Evolutionary conservation across 2,329 filamentous ascomycete genomes (phyloP).

Genomic region (Hawksworthiomyces lignivorus): DNA sequence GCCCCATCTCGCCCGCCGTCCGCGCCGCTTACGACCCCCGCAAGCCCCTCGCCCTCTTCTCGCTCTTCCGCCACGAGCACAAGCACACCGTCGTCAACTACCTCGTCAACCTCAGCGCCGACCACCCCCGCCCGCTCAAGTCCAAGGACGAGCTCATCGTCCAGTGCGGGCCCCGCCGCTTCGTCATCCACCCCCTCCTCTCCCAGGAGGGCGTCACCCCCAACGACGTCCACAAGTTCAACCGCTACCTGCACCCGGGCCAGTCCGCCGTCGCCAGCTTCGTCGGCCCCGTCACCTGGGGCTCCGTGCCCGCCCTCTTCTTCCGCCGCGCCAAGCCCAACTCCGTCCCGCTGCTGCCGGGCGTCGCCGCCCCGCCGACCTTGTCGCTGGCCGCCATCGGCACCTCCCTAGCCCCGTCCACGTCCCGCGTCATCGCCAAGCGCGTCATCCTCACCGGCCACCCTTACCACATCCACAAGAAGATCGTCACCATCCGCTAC

Average conservation of each 20-base stretch:
- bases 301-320: slow-evolving; percentile 80
- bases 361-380: slow-evolving; percentile 26
- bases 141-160: slow-evolving; percentile 88
- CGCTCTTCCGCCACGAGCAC: slow-evolving; percentile 86
- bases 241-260: slow-evolving; percentile 84
- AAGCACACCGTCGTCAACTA: slow-evolving; percentile 88
- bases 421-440: slow-evolving; percentile 79
- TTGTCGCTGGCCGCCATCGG: slow-evolving; percentile 78
- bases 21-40: slow-evolving; percentile 42
- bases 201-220: slow-evolving; percentile 83
- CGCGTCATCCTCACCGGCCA: slow-evolving; percentile 90
- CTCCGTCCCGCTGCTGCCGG: slow-evolving; percentile 24
- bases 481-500: slow-evolving; percentile 91
- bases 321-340: slow-evolving; percentile 58
- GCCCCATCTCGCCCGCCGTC: slow-evolving; percentile 26
- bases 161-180: slow-evolving; percentile 81
- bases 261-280: slow-evolving; percentile 84
- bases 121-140: slow-evolving; percentile 69
- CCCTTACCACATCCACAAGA: slow-evolving; percentile 98
- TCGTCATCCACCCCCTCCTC: slow-evolving; percentile 84
- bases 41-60: slow-evolving; percentile 68
- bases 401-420: slow-evolving; percentile 73
- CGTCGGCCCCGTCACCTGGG: slow-evolving; percentile 87
- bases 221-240: slow-evolving; percentile 96
- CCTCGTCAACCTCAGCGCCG: slow-evolving; percentile 76